Evolutionary conservation across 352 stramenopile genomes (phyloP), one percentile per base, ranked within the genome.

Genomic region (Phytophthora cactorum): DNA sequence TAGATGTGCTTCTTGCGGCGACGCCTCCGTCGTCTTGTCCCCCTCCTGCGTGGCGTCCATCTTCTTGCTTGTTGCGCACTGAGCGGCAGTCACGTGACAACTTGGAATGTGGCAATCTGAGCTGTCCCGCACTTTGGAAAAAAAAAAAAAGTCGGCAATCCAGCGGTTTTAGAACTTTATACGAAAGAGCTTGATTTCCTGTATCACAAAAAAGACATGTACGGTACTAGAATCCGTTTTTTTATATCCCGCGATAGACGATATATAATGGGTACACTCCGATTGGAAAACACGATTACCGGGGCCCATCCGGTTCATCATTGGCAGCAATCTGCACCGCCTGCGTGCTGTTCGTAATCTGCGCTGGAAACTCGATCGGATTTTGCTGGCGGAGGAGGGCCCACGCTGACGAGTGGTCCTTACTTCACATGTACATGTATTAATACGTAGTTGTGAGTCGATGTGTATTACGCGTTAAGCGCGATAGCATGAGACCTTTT

Each of bases 1-100:
- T n/a, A 61, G 49, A 31, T 60, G 32, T 41, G 28, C 25, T 31
- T 9, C n/a, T 44, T 41, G 9, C 28, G 39, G 53, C 38, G 9
- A n/a, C 14, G 36, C n/a, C n/a, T 59, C 34, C 36, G 41, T 36
- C 29, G 44, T 46, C 34, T 52, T 47, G 51, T 50, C 31, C 56
- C 38, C 46, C 38, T 59, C 31, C 39, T 59, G 62, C 11, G 54
- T 45, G 32, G 28, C 15, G 49, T 55, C 38, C 55, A 70, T 70
- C 27, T 43, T 59, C 27, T 43, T 59, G 59, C 36, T 65, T 8
- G 22, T 58, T 49, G 17, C 55, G 12, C 31, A 17, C 46, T 51
- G 46, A 22, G 11, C 29, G 14, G 29, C 17, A 17, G 28, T 41
- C 14, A 5, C 14, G 6, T 28, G 17, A n/a, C 25, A 22, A 31